Evolutionary conservation across 2,329 filamentous ascomycete species (phyloP).

Genomic region (Ascochyta lentis): DNA sequence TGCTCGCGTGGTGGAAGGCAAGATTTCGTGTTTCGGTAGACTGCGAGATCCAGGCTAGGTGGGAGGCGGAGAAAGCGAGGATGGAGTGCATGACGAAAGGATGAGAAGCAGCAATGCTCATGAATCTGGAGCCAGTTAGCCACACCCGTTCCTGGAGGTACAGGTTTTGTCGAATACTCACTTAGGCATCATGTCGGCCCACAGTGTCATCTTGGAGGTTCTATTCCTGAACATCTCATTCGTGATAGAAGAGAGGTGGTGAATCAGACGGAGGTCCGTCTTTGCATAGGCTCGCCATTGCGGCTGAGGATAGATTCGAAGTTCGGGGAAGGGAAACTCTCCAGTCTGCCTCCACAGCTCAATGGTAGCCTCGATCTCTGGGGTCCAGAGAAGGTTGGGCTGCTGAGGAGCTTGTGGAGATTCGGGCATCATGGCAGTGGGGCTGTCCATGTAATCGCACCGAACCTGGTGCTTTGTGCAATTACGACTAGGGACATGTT

Average conservation of each 20-base stretch:
- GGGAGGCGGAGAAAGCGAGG: constrained; percentile 91
- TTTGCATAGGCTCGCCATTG: constrained; percentile 75
- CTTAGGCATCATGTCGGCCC: constrained; percentile 92
- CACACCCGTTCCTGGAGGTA: neutral
- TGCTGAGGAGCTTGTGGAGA: constrained; percentile 59
- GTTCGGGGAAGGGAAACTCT: constrained; percentile 82
- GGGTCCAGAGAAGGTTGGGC: constrained; percentile 79
- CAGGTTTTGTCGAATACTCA: constrained; percentile 57
- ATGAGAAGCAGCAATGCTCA: constrained; percentile 81
- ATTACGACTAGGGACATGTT: constrained; percentile 72
- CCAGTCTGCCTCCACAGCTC: constrained; percentile 84
- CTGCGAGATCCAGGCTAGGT: constrained; percentile 87
- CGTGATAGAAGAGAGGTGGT: constrained; percentile 87
- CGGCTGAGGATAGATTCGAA: constrained; percentile 77
- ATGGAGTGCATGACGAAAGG: constrained; percentile 94
- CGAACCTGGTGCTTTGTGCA: constrained; percentile 99
- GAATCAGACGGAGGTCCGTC: constrained; percentile 85
- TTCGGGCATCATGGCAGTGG: constrained; percentile 67
- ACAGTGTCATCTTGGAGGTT: constrained; percentile 84
- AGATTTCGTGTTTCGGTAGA: constrained; percentile 86
- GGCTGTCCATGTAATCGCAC: constrained; percentile 95
- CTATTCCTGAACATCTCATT: constrained; percentile 79
- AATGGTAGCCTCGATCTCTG: constrained; percentile 81
- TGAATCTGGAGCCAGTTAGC: constrained; percentile 64
- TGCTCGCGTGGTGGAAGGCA: constrained; percentile 85